phyloP scores from a whole-genome alignment of 176 grass and related monocot genomes.

The Oryza punctata region DNA sequence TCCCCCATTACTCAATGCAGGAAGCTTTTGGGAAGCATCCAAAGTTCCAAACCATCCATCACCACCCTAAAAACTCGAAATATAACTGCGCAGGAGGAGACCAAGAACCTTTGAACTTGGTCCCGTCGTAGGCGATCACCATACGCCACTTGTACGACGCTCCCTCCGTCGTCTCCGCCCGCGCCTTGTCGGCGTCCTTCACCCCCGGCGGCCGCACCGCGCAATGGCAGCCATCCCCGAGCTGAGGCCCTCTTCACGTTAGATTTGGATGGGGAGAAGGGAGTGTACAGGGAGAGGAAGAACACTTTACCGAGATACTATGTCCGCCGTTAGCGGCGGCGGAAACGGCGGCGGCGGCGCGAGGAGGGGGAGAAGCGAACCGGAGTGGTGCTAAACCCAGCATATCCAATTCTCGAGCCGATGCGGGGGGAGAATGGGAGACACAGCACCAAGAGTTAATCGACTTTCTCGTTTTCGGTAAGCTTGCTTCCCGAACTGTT shows the following conservation, averaged over 20 bases:
- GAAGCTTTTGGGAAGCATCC: background rate
- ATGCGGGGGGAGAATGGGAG: background rate
- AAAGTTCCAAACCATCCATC: background rate
- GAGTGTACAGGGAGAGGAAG: background rate
- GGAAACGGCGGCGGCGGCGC: slow-evolving; percentile 4
- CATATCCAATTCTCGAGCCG: slow-evolving; percentile 35
- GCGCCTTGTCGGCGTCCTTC: slow-evolving; percentile 5
- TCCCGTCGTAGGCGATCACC: slow-evolving; percentile 88
- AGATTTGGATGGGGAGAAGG: slow-evolving; percentile 3
- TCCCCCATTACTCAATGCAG: background rate
- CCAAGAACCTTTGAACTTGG: slow-evolving; percentile 76
- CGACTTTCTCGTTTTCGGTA: too few species aligned
- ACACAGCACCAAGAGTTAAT: too few species aligned
- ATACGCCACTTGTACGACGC: slow-evolving; percentile 71
- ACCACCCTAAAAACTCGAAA: background rate
- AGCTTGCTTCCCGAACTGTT: too few species aligned
- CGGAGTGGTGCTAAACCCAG: slow-evolving; percentile 42
- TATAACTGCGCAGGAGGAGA: background rate
- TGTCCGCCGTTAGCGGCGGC: background rate
- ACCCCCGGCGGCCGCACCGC: slow-evolving; percentile 17
- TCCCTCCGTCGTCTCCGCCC: background rate
- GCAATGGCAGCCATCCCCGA: slow-evolving; percentile 19
- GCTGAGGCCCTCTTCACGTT: slow-evolving; percentile 35
- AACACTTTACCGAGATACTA: slow-evolving; percentile 21
- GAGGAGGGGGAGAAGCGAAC: slow-evolving; percentile 35